Evolutionary conservation across 352 stramenopile species (phyloP), one percentile per base, ranked within the genome.

Genomic region (Phytophthora sp.): DNA sequence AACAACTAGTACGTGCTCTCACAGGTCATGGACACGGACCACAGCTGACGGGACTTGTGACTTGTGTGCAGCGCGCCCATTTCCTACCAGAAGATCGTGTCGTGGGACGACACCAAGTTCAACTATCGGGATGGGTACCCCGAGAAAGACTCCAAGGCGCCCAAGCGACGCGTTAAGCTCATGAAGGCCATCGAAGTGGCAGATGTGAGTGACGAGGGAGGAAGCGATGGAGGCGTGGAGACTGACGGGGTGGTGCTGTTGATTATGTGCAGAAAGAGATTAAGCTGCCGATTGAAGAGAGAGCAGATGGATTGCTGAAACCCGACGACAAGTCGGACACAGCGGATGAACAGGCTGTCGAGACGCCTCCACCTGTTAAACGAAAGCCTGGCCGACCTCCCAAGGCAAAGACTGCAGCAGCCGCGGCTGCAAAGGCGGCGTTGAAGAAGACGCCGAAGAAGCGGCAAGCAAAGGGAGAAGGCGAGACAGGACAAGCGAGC

Each of bases 1-100:
- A 87, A 88, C 27, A 86, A 93, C 64, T 90, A 84, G 84, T 92
- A 76, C 35, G 72, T 74, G 9, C n/a, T n/a, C n/a, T n/a, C n/a
- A n/a, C n/a, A n/a, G n/a, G n/a, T n/a, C n/a, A n/a, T n/a, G n/a
- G n/a, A n/a, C n/a, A n/a, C n/a, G n/a, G n/a, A n/a, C n/a, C n/a
- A n/a, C n/a, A n/a, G n/a, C n/a, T n/a, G n/a, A n/a, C n/a, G n/a
- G n/a, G n/a, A n/a, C n/a, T n/a, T n/a, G n/a, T n/a, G n/a, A n/a
- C n/a, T 58, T 18, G 15, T 52, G 32, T 71, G 26, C 50, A 92
- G 81, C 52, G 82, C 77, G 10, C 28, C 74, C 4, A 62, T 89
- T 26, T 54, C 75, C 10, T 89, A 81, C 54, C 90, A 92, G 54
- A 79, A 79, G 61, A 75, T 95, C 20, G 87, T 81, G 39, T 24